phyloP scores from a whole-genome alignment of 2,329 filamentous ascomycete species.

The Diaporthe sp. region DNA sequence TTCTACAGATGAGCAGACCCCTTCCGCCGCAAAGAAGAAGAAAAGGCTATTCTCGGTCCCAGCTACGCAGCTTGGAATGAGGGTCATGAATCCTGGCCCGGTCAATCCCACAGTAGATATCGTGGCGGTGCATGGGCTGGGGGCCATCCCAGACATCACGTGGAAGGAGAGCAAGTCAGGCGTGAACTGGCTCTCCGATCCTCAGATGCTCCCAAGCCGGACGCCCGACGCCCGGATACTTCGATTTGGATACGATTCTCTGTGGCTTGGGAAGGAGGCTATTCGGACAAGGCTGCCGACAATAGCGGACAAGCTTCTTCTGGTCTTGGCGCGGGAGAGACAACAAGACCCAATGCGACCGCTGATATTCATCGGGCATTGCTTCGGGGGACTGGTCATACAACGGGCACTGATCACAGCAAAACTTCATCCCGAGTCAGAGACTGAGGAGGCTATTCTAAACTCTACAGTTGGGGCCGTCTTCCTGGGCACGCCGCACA shows the following conservation, averaged over 20 bases:
- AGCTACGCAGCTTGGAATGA: neutral
- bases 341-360: neutral
- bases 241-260: slow-evolving; percentile 7
- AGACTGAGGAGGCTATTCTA: neutral
- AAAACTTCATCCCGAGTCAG: neutral
- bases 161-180: slow-evolving; percentile 16
- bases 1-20: neutral
- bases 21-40: neutral
- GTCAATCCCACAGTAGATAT: neutral
- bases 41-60: neutral
- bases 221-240: neutral
- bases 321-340: neutral
- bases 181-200: slow-evolving; percentile 20
- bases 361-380: neutral
- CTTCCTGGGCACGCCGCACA: neutral
- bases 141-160: neutral
- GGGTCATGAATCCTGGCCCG: neutral
- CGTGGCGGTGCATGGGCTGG: neutral
- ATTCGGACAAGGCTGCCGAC: slow-evolving; percentile 13
- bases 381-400: neutral
- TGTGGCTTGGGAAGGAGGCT: slow-evolving; percentile 6
- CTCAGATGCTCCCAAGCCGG: neutral
- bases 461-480: neutral
- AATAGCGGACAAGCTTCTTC: slow-evolving; percentile 7
- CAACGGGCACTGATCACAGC: neutral